Evolutionary conservation across 23 red algal species (phyloP).

Genomic region (Gracilariopsis chorda): DNA sequence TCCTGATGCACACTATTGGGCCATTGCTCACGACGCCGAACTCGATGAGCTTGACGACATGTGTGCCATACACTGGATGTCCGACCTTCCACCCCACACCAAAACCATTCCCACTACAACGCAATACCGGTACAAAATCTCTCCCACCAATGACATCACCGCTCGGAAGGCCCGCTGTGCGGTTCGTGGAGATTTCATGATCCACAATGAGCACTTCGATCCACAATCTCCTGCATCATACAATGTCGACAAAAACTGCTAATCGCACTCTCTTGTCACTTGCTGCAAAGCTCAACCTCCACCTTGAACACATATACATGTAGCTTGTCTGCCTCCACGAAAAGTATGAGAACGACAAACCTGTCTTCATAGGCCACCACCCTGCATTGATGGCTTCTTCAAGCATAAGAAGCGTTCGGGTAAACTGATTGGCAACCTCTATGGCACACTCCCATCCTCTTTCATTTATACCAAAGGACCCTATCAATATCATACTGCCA

Average conservation of each 20-base stretch:
- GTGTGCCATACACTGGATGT: background rate
- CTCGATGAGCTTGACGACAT: background rate
- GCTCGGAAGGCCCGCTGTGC: background rate
- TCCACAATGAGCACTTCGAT: background rate
- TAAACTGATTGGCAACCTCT: background rate
- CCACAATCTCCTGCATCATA: background rate
- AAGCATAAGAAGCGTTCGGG: background rate
- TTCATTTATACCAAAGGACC: background rate
- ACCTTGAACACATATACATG: slow-evolving; percentile 13
- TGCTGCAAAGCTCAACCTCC: background rate
- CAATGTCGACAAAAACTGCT: background rate
- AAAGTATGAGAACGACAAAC: background rate
- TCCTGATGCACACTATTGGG: background rate
- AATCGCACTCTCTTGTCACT: background rate
- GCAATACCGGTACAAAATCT: slow-evolving; percentile 1
- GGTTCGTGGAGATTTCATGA: slow-evolving; percentile 2
- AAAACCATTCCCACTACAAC: background rate
- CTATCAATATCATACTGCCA: background rate
- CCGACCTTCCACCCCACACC: background rate
- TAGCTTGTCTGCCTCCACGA: background rate
- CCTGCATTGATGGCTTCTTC: background rate
- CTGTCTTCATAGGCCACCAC: background rate
- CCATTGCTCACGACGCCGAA: background rate
- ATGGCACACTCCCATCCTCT: background rate
- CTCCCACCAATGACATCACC: background rate